Evolutionary conservation across 176 grass and related monocot genomes (phyloP).

Genomic region (Oryza longistaminata): DNA sequence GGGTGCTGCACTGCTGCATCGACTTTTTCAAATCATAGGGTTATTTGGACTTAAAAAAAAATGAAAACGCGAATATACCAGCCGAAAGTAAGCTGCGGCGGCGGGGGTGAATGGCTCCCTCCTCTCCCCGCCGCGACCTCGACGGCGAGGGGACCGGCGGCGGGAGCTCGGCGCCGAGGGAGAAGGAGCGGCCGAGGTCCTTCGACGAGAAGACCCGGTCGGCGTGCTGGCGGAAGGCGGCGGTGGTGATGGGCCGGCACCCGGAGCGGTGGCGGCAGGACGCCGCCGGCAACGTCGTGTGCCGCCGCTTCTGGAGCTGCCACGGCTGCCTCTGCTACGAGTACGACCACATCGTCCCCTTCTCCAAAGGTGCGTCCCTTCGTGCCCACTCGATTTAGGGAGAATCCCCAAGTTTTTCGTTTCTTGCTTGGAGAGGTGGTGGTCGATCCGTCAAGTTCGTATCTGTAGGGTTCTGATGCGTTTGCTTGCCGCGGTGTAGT

Average conservation of each 20-base stretch:
- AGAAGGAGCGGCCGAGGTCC: slow-evolving; percentile 55
- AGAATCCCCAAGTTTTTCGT: neutral
- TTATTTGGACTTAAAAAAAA: too few species aligned
- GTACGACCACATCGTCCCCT: slow-evolving; percentile 90
- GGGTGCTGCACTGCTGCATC: too few species aligned
- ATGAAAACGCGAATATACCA: too few species aligned
- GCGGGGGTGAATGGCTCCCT: slow-evolving; percentile 35
- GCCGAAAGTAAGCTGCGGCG: neutral
- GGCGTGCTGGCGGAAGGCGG: slow-evolving; percentile 80
- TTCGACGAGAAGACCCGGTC: slow-evolving; percentile 72
- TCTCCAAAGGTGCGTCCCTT: slow-evolving; percentile 65
- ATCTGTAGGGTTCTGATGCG: neutral
- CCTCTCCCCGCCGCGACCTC: slow-evolving; percentile 41
- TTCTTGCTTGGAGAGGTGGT: neutral
- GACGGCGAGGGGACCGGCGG: slow-evolving; percentile 16
- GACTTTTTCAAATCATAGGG: too few species aligned
- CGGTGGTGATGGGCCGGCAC: slow-evolving; percentile 62
- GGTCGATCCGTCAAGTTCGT: neutral
- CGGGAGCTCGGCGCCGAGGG: slow-evolving; percentile 13
- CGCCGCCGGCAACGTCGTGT: slow-evolving; percentile 72
- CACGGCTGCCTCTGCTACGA: slow-evolving; percentile 93
- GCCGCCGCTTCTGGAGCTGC: slow-evolving; percentile 85
- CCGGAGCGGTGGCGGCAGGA: slow-evolving; percentile 80
- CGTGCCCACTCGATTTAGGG: neutral
- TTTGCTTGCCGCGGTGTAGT: neutral